Base-by-base conservation (phyloP, 495 filamentous ascomycete genomes). In the Schizothecium vesticola region DNA sequence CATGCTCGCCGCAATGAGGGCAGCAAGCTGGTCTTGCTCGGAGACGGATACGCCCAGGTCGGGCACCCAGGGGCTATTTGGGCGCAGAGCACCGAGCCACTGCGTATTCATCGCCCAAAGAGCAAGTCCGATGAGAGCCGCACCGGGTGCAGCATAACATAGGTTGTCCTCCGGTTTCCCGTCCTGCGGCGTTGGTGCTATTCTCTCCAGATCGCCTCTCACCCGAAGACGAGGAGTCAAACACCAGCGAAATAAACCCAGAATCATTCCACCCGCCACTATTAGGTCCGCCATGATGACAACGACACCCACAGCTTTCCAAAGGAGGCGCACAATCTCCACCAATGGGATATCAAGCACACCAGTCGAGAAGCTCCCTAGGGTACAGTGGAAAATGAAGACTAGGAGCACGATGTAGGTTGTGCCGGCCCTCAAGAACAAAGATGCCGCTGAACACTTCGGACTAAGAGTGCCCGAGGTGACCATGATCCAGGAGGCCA, bases 21-120 rank as follows among this genome's bases (percentile, higher is more conserved):
- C 43, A 16, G 43, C 63, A 19, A 65, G 63, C 25, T 65, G 63
- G 63, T 65, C 63, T 2, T 26, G 43, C 24, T 65, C 63, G 3
- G 3, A 11, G 16, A 65, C 3, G 25, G 22, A 0, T 3, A 65
- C 7, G 12, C 36, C 63, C 11, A 65, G 2, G 51, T 65, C 63
- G 0, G 33, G 63, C 43, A 51, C 19, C 36, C 36, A 51, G 4
- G 31, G 5, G 5, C 5, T 43, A 4, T 4, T 16, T 5, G 33
- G 16, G 33, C 8, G 3, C 13, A 4, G 4, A 11, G 3, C 33
- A 19, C 10, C 33, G 6, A 16, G 16, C 33, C 13, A 16, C 33
- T 11, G 26, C 8, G 13, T 19, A 43, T 5, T 43, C 33, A 43
- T 2, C 12, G 0, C 3, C 33, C 33, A 43, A 3, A 43, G 33